Conservation (phyloP, 2,329 filamentous ascomycete genomes). For the Aspergillus bombycis region DNA sequence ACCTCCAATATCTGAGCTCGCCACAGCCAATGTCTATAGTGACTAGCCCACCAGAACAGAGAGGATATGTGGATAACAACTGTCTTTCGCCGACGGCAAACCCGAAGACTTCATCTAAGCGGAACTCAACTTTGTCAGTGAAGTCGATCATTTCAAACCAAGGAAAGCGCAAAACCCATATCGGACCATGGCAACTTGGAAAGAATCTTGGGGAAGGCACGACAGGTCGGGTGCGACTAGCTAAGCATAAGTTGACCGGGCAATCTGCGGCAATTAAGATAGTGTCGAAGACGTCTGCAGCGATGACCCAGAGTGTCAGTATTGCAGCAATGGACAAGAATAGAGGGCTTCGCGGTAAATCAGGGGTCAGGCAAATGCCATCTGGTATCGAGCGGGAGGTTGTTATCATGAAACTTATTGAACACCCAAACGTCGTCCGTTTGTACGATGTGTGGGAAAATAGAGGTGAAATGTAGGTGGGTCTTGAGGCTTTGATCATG, state of each 20-base stretch:
- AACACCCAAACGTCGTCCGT: slow-evolving; percentile 92
- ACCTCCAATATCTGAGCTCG: slow-evolving; percentile 22
- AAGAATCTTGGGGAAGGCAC: slow-evolving; percentile 87
- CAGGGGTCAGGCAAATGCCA: slow-evolving; percentile 72
- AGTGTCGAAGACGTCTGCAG: slow-evolving; percentile 79
- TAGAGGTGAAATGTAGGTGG: slow-evolving; percentile 81
- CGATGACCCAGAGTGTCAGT: slow-evolving; percentile 81
- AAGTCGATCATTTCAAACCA: slow-evolving; percentile 59
- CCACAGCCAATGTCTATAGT: slow-evolving; percentile 33
- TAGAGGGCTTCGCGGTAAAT: slow-evolving; percentile 58
- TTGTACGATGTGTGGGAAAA: slow-evolving; percentile 99
- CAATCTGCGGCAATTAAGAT: slow-evolving; percentile 94
- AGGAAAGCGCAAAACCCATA: slow-evolving; percentile 68
- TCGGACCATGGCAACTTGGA: slow-evolving; percentile 93
- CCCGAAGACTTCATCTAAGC: slow-evolving; percentile 52
- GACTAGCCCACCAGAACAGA: slow-evolving; percentile 30
- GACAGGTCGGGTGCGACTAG: slow-evolving; percentile 83
- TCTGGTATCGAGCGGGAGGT: slow-evolving; percentile 92
- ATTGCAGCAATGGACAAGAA: slow-evolving; percentile 79
- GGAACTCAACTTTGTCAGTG: slow-evolving; percentile 57
- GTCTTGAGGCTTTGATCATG: too few relatives aligned
- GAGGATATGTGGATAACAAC: slow-evolving; percentile 50
- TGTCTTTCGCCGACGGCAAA: slow-evolving; percentile 57
- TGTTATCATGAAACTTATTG: slow-evolving; percentile 93
- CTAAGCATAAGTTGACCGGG: slow-evolving; percentile 75